A percentile compares a stretch with the other conserved stretches of the same genome.
These are phyloP conservation scores for Lasiodiplodia sp. DNA, from an alignment of 2,329 filamentous ascomycete genomes.

Conservation along the genomic window DNA sequence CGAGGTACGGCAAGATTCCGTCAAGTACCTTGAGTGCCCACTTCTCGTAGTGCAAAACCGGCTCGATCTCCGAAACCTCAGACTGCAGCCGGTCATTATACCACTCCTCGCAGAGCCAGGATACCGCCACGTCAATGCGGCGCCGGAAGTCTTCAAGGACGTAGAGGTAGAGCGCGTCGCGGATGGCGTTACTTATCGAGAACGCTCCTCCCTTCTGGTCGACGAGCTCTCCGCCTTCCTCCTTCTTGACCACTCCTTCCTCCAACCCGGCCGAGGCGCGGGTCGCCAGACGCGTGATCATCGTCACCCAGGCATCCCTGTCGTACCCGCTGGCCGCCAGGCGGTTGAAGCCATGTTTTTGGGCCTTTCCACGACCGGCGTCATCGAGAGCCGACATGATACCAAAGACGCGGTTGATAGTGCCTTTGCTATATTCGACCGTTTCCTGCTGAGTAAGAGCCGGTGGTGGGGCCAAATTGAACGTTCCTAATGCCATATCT, in stretches of 20 bases:
- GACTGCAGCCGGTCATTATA: constrained; percentile 79
- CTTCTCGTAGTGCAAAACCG: constrained; percentile 71
- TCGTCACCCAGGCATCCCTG: constrained; percentile 87
- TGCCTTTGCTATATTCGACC: constrained; percentile 75
- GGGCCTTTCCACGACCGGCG: constrained; percentile 54
- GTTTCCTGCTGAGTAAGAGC: constrained; percentile 75
- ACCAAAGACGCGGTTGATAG: constrained; percentile 78
- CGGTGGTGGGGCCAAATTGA: constrained; percentile 79
- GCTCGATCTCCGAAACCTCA: constrained; percentile 53
- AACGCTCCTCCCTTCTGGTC: constrained; percentile 42
- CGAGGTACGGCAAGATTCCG: constrained; percentile 88
- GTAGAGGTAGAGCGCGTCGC: constrained; percentile 82
- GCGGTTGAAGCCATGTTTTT: constrained; percentile 76
- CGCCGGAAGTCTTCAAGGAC: constrained; percentile 90
- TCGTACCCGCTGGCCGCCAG: constrained; percentile 85
- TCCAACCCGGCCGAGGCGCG: constrained; percentile 77
- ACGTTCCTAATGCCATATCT: constrained; percentile 71
- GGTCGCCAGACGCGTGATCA: constrained; percentile 85
- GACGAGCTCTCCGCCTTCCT: constrained; percentile 43
- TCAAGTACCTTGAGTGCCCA: constrained; percentile 85
- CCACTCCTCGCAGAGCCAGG: constrained; percentile 98
- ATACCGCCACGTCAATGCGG: constrained; percentile 87
- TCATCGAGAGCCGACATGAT: constrained; percentile 79
- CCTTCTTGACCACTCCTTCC: constrained; percentile 62
- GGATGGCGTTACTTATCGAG: constrained; percentile 72